Conservation (phyloP, 1,284 basidiomycete genomes). For the Phellopilus nigrolimitatus region DNA sequence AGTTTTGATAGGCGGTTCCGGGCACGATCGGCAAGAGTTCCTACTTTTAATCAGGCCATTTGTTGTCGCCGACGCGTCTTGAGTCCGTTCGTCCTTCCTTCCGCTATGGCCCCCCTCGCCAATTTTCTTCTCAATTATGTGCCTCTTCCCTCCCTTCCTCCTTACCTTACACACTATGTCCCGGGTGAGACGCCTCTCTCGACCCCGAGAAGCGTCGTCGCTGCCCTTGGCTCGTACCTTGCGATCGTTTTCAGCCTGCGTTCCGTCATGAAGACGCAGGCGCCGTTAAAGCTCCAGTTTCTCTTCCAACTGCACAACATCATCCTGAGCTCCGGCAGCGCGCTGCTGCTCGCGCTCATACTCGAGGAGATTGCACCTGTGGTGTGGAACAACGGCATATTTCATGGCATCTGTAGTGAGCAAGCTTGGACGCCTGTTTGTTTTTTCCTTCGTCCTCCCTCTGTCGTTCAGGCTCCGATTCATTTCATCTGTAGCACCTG, state of each 20-base stretch:
- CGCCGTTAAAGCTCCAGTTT: slow-evolving; percentile 74
- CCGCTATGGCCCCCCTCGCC: slow-evolving; percentile 65
- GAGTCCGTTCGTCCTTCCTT: slow-evolving; percentile 22
- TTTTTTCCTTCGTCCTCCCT: slow-evolving; percentile 24
- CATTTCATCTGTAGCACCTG: slow-evolving; percentile 48
- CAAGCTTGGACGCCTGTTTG: slow-evolving; percentile 82
- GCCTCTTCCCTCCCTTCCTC: slow-evolving; percentile 53
- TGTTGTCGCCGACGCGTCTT: too few species aligned
- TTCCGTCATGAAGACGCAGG: slow-evolving; percentile 77
- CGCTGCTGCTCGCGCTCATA: slow-evolving; percentile 80
- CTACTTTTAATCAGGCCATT: too few species aligned
- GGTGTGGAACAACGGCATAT: slow-evolving; percentile 64
- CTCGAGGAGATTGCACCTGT: slow-evolving; percentile 86
- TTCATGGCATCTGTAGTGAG: slow-evolving; percentile 75
- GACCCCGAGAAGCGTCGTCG: slow-evolving; percentile 68
- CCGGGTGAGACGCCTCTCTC: slow-evolving; percentile 76
- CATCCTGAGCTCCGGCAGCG: slow-evolving; percentile 79
- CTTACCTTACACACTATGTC: slow-evolving; percentile 63
- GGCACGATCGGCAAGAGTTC: too few species aligned
- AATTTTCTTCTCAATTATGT: slow-evolving; percentile 58
- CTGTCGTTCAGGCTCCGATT: slow-evolving; percentile 17
- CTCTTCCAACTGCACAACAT: slow-evolving; percentile 94
- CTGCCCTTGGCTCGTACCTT: slow-evolving; percentile 77
- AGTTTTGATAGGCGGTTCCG: too few species aligned
- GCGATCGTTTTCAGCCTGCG: slow-evolving; percentile 85